Base-by-base conservation (phyloP, 805 yeast species). In the Starmerella scarabaei region DNA sequence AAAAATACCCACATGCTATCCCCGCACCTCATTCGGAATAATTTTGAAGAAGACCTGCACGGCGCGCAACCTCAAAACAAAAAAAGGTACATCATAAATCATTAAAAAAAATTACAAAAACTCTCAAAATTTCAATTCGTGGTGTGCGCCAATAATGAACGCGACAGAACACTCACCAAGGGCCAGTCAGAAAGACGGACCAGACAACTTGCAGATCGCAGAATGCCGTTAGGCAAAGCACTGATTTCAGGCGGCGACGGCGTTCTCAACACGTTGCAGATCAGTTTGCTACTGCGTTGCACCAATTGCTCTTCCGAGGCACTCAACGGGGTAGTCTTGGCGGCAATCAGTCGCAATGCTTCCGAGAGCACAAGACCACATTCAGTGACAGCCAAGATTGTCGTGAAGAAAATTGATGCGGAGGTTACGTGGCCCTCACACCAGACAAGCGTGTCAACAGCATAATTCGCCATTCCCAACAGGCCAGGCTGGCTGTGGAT, bases 351-450 rank as follows among this genome's bases (percentile, higher is more conserved):
- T 23, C 35, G 15, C 29, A 59, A 48, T 9, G 56, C 58, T 47
- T 58, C 62, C 9, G 59, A 50, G 14, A 59, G 54, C 14, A 62
- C 59, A 26, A 62, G 38, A 0, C 58, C 62, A 31, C 64, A 56
- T 39, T 62, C 64, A 23, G 61, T 58, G 9, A 62, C 45, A 7
- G 60, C 54, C 31, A 56, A 50, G 16, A 59, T 37, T 5, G 62
- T 54, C 39, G 61, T 63, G 34, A 62, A 45, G 42, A 60, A 62
- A 14, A 61, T 55, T 31, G 59, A 58, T n/a, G 48, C 40, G 16
- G 58, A 55, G n/a, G 53, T 48, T 31, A 58, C 55, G 35, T 62
- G 60, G 37, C 61, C 61, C 35, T 60, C 64, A 52, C 61, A 59
- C 37, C 62, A 51, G 6, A 62, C 57, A 9, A 62, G 49, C 3